Base-by-base conservation (phyloP, 2,329 filamentous ascomycete species). In the Neopestalotiopsis rosae region DNA sequence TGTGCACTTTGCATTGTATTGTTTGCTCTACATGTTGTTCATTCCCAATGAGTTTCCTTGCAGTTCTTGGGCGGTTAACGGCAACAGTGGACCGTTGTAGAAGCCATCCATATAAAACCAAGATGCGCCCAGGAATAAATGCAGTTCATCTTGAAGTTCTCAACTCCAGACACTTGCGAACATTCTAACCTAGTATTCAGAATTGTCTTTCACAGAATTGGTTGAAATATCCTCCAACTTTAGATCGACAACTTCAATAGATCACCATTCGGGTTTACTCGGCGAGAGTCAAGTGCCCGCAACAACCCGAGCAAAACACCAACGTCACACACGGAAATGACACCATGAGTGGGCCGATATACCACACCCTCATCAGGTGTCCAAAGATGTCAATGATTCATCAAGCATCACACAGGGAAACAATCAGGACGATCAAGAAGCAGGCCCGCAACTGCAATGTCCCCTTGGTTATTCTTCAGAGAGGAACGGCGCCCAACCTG, bases 401-500 rank as follows among this genome's bases (percentile, higher is more conserved):
- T 59, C 24, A 6, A 59, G 24, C 24, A 5, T 24, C 30, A 59
- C 5, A 59, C 57, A 30, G 30, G 30, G 57, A 34, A n/a, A 17
- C 57, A 30, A 30, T 34, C 28, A 24, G 30, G 12, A 66, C n/a
- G 12, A 57, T 66, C 24, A 66, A 66, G 12, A 66, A 24, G 12
- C 17, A 32, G 14, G 28, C 63, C 28, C 63, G 49, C 12, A 34
- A 57, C 1, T n/a, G 38, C 63, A 20, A 66, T 40, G 38, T 66
- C 5, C 42, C 63, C 17, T 57, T 66, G 20, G 28, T 57, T 2
- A 56, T 66, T 17, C 14, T 66, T 5, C 56, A 66, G 40, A 66
- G 24, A n/a, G 63, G 40, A 24, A 12, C 28, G 14, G 13, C 20
- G 13, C 49, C 63, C 10, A 42, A 24, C 10, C 28, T 66, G 13